phyloP scores from a whole-genome alignment of 495 filamentous ascomycete species.

The Lindgomyces ingoldianus region DNA sequence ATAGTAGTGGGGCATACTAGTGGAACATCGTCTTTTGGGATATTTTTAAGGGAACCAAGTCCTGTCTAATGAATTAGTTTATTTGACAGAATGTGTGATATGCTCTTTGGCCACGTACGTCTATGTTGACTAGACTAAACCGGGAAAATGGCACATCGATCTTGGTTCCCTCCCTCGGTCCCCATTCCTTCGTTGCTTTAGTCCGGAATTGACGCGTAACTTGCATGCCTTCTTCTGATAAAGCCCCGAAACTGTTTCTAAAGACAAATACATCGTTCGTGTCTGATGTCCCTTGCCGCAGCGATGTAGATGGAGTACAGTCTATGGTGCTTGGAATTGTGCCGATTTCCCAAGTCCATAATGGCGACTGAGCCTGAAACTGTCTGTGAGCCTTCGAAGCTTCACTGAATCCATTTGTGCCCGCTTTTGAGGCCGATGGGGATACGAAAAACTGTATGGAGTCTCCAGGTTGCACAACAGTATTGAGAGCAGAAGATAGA shows the following conservation, averaged over 20 bases:
- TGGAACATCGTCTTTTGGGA: background rate
- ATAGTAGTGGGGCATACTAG: too few relatives aligned
- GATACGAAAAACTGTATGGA: slow-evolving; percentile 37
- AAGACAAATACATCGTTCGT: slow-evolving; percentile 9
- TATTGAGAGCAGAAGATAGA: slow-evolving; percentile 25
- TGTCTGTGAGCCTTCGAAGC: background rate
- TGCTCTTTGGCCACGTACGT: background rate
- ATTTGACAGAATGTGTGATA: background rate
- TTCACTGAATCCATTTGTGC: background rate
- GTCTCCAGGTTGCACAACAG: slow-evolving; percentile 29
- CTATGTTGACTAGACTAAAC: slow-evolving; percentile 3
- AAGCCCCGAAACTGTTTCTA: slow-evolving; percentile 27
- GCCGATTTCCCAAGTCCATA: slow-evolving; percentile 21
- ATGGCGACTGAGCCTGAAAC: background rate
- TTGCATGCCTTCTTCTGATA: slow-evolving; percentile 28
- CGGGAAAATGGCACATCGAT: slow-evolving; percentile 36
- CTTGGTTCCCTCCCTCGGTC: slow-evolving; percentile 2
- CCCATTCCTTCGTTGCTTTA: background rate
- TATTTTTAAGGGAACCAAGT: background rate
- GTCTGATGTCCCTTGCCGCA: background rate
- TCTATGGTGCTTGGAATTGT: slow-evolving; percentile 34
- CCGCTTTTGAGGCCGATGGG: background rate
- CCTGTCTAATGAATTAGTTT: background rate
- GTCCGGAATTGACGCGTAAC: background rate
- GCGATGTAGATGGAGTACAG: background rate